These are phyloP conservation scores for Rhizoctonia solani DNA, from an alignment of 1,284 basidiomycete genomes.

Conservation along the genomic window DNA sequence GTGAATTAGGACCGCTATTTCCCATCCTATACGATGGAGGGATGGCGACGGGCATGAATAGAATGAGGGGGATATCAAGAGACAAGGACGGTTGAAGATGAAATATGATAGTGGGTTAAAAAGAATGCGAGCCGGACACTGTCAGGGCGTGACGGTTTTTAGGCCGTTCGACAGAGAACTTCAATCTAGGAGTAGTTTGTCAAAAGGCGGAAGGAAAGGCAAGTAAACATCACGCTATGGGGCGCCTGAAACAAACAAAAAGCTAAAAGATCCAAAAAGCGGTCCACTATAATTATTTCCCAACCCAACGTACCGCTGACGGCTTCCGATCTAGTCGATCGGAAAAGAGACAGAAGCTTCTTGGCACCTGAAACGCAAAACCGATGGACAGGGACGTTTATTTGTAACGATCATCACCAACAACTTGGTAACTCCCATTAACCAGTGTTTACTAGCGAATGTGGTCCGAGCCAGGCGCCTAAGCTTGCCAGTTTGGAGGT, in stretches of 20 bases:
- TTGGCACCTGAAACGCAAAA: not conserved
- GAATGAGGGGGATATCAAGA: slow-evolving; percentile 11
- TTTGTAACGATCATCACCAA: not conserved
- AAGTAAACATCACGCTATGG: not conserved
- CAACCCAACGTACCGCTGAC: not conserved
- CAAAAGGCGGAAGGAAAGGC: slow-evolving; percentile 33
- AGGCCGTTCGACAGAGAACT: slow-evolving; percentile 34
- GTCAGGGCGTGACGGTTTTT: slow-evolving; percentile 1
- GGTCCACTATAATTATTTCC: not conserved
- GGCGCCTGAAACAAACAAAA: slow-evolving; percentile 41
- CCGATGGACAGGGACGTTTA: not conserved
- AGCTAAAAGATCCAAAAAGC: not conserved
- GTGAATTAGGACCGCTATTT: slow-evolving; percentile 55
- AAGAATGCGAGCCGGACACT: not conserved
- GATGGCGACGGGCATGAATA: slow-evolving; percentile 28
- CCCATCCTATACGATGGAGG: slow-evolving; percentile 54
- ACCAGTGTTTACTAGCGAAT: not conserved
- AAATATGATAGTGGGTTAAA: slow-evolving; percentile 18
- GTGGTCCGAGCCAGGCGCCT: not conserved
- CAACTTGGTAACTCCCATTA: not conserved
- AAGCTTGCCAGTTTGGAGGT: not conserved
- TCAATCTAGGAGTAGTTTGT: slow-evolving; percentile 38
- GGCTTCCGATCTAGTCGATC: not conserved
- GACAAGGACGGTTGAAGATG: slow-evolving; percentile 18
- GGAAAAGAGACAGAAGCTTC: not conserved